Evolutionary conservation across 2,329 filamentous ascomycete genomes (phyloP).

Genomic region (Ceratocystis huliohia): DNA sequence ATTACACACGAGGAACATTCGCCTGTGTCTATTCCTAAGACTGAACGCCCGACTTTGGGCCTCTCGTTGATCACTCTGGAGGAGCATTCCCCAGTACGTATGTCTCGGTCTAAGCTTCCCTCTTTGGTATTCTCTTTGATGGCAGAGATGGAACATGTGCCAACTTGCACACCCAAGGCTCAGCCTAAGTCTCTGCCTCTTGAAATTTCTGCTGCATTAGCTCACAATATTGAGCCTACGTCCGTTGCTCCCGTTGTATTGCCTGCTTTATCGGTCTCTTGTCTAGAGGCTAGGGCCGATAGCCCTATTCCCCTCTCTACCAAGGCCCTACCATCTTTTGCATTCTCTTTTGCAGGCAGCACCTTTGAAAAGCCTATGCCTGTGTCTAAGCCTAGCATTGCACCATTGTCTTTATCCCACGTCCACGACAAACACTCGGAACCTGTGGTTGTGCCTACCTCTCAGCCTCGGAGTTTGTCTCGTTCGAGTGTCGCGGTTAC

Average conservation of each 20-base stretch:
- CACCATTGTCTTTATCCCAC: slow-evolving; percentile 3
- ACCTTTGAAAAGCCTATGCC: not conserved
- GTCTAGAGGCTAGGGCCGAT: not conserved
- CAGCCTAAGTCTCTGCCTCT: not conserved
- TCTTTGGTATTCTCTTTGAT: slow-evolving; percentile 26
- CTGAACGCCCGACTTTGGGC: slow-evolving; percentile 25
- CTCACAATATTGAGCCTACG: slow-evolving; percentile 27
- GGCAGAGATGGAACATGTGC: not conserved
- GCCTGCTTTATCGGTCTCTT: slow-evolving; percentile 6
- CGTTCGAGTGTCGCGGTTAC: slow-evolving; percentile 23
- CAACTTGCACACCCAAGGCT: not conserved
- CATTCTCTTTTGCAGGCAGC: slow-evolving; percentile 6
- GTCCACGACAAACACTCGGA: slow-evolving; percentile 3
- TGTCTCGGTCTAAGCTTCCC: slow-evolving; percentile 26
- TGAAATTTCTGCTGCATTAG: slow-evolving; percentile 22
- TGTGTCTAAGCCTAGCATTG: not conserved
- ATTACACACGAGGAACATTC: not conserved
- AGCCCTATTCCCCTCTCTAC: not conserved
- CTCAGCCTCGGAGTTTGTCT: slow-evolving; percentile 21
- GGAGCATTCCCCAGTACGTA: slow-evolving; percentile 22
- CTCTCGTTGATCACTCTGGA: slow-evolving; percentile 23
- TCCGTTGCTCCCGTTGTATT: slow-evolving; percentile 18
- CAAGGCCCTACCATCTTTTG: not conserved
- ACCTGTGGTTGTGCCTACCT: not conserved
- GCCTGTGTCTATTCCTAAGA: slow-evolving; percentile 27